Base-by-base conservation (phyloP, 176 grass and related monocot species). In the Cymbopogon citratus region DNA sequence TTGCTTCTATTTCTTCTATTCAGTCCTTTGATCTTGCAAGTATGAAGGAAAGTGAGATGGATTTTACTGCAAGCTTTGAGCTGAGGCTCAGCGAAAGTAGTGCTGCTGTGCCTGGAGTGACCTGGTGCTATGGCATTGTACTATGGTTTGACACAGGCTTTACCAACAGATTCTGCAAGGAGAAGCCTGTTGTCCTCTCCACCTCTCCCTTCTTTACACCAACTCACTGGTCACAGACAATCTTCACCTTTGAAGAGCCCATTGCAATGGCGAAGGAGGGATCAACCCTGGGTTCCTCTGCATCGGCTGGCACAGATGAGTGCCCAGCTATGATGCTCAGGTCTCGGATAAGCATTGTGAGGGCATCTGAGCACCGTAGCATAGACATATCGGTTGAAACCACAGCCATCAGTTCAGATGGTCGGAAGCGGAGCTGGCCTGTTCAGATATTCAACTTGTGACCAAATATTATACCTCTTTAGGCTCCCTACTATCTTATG, bases 141-240 rank as follows among this genome's bases (percentile, higher is more conserved):
- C 79, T 98, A 29, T 98, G 96, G 96, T 98, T 98, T 49, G 96
- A 95, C 49, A 95, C 89, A 0, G 89, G 73, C 6, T 98, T 98
- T 78, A 95, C 90, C 6, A 56, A 51, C 44, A 83, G 92, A 87
- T 98, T 91, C 89, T 98, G 96, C 88, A 91, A 98, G 74, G 92
- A 95, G 76, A 95, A 71, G 68, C 87, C 88, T 1, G 80, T 90
- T 13, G 40, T 76, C 10, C 96, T 98, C 23, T 90, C 96, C 23
- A 98, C 96, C 21, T 98, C 96, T 29, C 95, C 96, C 24, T 91
- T 87, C 19, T 87, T 74, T 76, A 90, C 91, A 2, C 84, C 82
- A 70, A 98, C 96, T 83, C 96, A 98, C 59, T 98, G 96, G 96
- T 87, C 84, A 3, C 92, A 95, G 54, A 95, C 96, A 69, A 87